Evolutionary conservation across 768 basidiomycete genomes (phyloP).

Genomic region (Tylopilus intermedius): DNA sequence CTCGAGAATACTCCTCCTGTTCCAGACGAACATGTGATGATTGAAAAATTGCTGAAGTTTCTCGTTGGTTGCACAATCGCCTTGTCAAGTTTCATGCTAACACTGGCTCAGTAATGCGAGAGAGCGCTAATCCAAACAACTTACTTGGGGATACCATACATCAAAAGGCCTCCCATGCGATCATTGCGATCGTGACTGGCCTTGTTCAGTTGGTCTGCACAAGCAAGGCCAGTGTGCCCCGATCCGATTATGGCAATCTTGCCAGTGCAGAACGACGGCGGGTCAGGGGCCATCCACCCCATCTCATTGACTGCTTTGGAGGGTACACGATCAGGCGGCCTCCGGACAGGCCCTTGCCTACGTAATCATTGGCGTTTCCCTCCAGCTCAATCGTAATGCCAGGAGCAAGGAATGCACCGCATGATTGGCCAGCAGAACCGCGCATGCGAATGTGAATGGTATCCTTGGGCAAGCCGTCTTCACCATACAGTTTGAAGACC

Average conservation of each 20-base stretch:
- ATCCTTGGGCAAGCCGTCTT: conserved; percentile 95
- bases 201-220: conserved; percentile 96
- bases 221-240: conserved; percentile 91
- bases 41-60: no score
- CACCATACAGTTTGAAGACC: conserved; percentile 92
- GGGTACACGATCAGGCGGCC: conserved; percentile 96
- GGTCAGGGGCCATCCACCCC: conserved; percentile 92
- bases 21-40: no score
- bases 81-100: conserved; percentile 97
- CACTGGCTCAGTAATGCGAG: conserved; percentile 14
- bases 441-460: conserved; percentile 97
- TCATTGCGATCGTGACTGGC: conserved; percentile 98
- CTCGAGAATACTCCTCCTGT: no score
- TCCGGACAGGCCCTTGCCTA: conserved; percentile 97
- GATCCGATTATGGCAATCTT: conserved; percentile 93
- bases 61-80: conserved; percentile 89
- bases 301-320: conserved; percentile 90
- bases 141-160: conserved; percentile 95
- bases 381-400: conserved; percentile 98
- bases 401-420: conserved; percentile 98
- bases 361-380: conserved; percentile 97
- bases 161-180: conserved; percentile 91
- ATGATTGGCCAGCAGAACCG: conserved; percentile 95
- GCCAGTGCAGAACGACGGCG: conserved; percentile 78
- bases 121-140: conserved; percentile 26